phyloP scores from a whole-genome alignment of 805 yeast genomes.

The Barnettozyma populi region DNA sequence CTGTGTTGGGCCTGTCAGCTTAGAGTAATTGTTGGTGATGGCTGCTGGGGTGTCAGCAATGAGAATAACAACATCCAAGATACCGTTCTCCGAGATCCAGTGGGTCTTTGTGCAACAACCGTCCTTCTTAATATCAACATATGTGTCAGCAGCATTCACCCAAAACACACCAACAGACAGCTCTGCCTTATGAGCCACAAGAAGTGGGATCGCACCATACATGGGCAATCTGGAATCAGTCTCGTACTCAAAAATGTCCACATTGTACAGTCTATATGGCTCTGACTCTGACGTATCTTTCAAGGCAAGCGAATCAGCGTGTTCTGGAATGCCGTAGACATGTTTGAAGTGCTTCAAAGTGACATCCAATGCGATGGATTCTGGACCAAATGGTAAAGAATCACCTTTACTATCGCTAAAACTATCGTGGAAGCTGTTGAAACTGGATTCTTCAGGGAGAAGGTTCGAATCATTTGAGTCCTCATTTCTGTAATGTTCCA shows the following conservation, averaged over 20 bases:
- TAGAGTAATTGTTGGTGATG: constrained; percentile 57
- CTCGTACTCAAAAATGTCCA: constrained; percentile 93
- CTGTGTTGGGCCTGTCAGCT: constrained; percentile 64
- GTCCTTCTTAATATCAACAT: constrained; percentile 58
- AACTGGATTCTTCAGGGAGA: constrained; percentile 55
- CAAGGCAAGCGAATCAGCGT: constrained; percentile 73
- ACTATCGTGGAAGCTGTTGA: constrained; percentile 63
- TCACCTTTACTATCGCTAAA: constrained; percentile 67
- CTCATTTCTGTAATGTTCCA: constrained; percentile 71
- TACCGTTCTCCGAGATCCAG: constrained; percentile 93
- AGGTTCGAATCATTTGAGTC: constrained; percentile 38
- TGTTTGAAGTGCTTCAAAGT: constrained; percentile 52
- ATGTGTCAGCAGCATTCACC: constrained; percentile 92
- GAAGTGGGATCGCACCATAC: constrained; percentile 92
- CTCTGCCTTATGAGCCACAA: constrained; percentile 60
- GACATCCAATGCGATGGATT: constrained; percentile 78
- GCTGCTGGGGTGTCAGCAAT: constrained; percentile 53
- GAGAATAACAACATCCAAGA: constrained; percentile 67
- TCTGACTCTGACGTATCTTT: constrained; percentile 57
- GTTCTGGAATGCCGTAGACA: constrained; percentile 96
- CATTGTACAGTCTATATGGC: constrained; percentile 88
- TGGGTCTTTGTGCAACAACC: constrained; percentile 47
- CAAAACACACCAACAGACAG: constrained; percentile 77
- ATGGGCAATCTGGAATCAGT: constrained; percentile 77
- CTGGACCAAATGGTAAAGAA: constrained; percentile 76